phyloP scores from a whole-genome alignment of 2,329 filamentous ascomycete species.

The Gyromitra esculenta region DNA sequence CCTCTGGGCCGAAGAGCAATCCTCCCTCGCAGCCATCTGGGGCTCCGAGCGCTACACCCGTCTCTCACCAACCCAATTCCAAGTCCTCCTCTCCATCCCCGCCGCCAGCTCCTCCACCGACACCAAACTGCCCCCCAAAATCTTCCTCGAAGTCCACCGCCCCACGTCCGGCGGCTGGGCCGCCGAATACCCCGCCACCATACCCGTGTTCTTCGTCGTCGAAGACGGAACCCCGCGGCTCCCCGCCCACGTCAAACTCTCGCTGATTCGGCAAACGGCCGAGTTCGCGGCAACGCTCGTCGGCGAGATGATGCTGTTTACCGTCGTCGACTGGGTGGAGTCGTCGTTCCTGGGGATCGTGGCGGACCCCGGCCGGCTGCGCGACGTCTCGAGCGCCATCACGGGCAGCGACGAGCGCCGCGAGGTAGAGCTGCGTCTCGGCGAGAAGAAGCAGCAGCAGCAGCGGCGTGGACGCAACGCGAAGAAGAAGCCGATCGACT shows the following conservation, averaged over 20 bases:
- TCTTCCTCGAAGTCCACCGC: constrained; percentile 63
- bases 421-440: constrained; percentile 52
- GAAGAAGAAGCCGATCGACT: constrained; percentile 69
- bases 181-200: constrained; percentile 76
- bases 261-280: constrained; percentile 80
- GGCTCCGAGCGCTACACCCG: constrained; percentile 73
- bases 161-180: constrained; percentile 74
- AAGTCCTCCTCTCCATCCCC: constrained; percentile 26
- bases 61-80: constrained; percentile 62
- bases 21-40: constrained; percentile 85
- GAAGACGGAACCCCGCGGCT: constrained; percentile 67
- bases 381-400: constrained; percentile 82
- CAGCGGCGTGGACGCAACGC: constrained; percentile 57
- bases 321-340: constrained; percentile 90
- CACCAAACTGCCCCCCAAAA: constrained; percentile 57
- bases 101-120: neutral
- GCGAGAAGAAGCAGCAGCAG: constrained; percentile 53
- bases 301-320: constrained; percentile 91
- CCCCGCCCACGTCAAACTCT: constrained; percentile 92
- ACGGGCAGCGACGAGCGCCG: constrained; percentile 66
- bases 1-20: constrained; percentile 85
- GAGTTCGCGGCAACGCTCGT: constrained; percentile 76
- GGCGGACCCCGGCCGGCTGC: constrained; percentile 81
- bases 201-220: constrained; percentile 69
- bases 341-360: constrained; percentile 83